Percentiles rank a stretch among this genome's conserved stretches.
These are phyloP conservation scores for Nephelium lappaceum DNA, from an alignment of 345 rosid species.

Conservation along the genomic window DNA sequence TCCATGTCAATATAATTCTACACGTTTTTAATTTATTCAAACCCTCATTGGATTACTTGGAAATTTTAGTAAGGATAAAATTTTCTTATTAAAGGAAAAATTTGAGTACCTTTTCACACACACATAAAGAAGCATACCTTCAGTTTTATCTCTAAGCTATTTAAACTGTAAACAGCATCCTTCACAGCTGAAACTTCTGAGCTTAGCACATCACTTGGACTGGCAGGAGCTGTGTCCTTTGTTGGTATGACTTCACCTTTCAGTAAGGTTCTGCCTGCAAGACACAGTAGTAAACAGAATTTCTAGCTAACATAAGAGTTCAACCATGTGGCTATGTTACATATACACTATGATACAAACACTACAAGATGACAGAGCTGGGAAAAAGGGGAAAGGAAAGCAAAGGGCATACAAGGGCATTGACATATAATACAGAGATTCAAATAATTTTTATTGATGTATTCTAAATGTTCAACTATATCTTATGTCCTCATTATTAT, in stretches of 20 bases:
- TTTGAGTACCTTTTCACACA: neutral
- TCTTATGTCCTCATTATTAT: neutral
- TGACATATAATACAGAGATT: neutral
- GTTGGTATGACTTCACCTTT: slow-evolving; percentile 68
- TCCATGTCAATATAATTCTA: neutral
- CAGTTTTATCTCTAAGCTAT: slow-evolving; percentile 73
- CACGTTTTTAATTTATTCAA: neutral
- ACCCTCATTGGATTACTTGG: neutral
- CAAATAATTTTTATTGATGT: neutral
- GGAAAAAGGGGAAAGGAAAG: neutral
- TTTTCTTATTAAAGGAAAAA: neutral
- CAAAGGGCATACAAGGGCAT: neutral
- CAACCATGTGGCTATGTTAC: neutral
- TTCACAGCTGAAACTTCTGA: slow-evolving; percentile 45
- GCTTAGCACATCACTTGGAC: slow-evolving; percentile 28
- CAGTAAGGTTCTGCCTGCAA: slow-evolving; percentile 78
- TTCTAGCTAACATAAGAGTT: neutral
- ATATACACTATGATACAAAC: neutral
- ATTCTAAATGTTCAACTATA: neutral
- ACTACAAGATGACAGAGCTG: neutral
- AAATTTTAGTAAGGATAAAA: too few species aligned
- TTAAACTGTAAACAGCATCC: slow-evolving; percentile 62
- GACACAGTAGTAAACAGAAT: neutral
- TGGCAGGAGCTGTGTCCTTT: slow-evolving; percentile 40
- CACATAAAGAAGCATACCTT: slow-evolving; percentile 47